phyloP scores from a whole-genome alignment of 108 stramenopile genomes.

The Licmophora abbreviata region DNA sequence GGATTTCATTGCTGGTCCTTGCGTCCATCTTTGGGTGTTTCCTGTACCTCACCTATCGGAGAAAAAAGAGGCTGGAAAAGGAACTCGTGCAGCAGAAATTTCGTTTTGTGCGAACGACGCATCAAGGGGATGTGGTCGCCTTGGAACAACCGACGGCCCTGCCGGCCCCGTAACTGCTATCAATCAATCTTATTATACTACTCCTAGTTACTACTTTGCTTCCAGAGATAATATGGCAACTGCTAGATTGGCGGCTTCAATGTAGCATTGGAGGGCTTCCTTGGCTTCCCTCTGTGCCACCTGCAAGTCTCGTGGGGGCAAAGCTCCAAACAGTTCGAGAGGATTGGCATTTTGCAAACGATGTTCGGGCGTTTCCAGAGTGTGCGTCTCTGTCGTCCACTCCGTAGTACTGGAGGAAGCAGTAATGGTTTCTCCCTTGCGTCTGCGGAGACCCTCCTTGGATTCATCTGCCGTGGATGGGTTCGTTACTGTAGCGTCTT shows the following conservation, averaged over 20 bases:
- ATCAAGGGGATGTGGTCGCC: too few relatives aligned
- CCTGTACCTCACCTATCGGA: not conserved
- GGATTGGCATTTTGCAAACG: slow-evolving; percentile 8
- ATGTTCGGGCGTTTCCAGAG: not conserved
- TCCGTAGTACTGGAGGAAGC: not conserved
- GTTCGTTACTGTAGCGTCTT: slow-evolving; percentile 1
- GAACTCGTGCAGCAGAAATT: too few relatives aligned
- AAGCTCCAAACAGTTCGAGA: slow-evolving; percentile 28
- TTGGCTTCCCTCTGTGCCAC: slow-evolving; percentile 33
- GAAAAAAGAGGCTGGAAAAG: not conserved
- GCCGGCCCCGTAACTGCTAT: too few relatives aligned
- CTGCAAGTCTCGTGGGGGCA: slow-evolving; percentile 24
- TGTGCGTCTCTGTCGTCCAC: not conserved
- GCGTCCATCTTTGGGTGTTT: not conserved
- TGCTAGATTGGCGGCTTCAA: slow-evolving; percentile 37
- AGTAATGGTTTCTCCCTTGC: not conserved
- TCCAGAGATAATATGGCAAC: slow-evolving; percentile 15
- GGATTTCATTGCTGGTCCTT: not conserved
- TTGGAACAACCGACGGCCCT: too few relatives aligned
- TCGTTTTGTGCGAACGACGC: too few relatives aligned
- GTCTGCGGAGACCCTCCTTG: not conserved
- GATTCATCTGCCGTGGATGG: not conserved
- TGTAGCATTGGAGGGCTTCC: slow-evolving; percentile 22
- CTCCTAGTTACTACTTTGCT: too few relatives aligned
- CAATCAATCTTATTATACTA: too few relatives aligned